Evolutionary conservation across 2,329 filamentous ascomycete genomes (phyloP), one percentile per base, ranked within the genome.

Genomic region (Annulohypoxylon truncatum): DNA sequence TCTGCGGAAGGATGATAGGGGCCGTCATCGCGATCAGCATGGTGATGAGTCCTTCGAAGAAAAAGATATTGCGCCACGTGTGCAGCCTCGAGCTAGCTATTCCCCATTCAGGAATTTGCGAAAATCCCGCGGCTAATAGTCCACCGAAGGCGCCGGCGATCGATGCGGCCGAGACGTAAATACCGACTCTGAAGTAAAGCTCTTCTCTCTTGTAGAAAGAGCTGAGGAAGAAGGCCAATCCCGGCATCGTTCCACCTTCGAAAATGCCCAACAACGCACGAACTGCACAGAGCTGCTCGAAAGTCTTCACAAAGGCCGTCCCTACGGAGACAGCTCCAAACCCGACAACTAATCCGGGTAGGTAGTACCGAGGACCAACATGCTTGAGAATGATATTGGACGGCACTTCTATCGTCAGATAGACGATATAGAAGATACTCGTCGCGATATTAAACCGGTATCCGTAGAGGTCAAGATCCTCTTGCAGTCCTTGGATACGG

Each of bases 51-150:
- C 87, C 87, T 73, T 89, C 87, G 64, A 89, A 88, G 77, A 89
- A 88, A 79, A 89, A 89, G 69, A 89, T 89, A 74, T 86, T 86
- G 64, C 84, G 80, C 85, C 85, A 87, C 0, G 80, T 83, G 67
- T 83, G 78, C 55, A 88, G 80, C 26, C 72, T 78, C 63, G 79
- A 79, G 1, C 76, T 66, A 0, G 74, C 77, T 5, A 78, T 72
- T 0, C 86, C 86, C 84, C 85, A 89, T 31, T 77, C 72, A 4
- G 85, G 85, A 46, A 89, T 84, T 5, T 73, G 79, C 57, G 79
- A 80, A 52, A 86, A 79, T 50, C 82, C 85, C 5, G 84, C 84
- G 1, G 85, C 86, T 0, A 88, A 77, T 3, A 89, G 78, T 0
- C 86, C 86, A 15, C 85, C 86, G 64, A 88, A 88, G 10, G 85